Base-by-base conservation (phyloP, 164 flowering plant genomes). In the Saururus chinensis region DNA sequence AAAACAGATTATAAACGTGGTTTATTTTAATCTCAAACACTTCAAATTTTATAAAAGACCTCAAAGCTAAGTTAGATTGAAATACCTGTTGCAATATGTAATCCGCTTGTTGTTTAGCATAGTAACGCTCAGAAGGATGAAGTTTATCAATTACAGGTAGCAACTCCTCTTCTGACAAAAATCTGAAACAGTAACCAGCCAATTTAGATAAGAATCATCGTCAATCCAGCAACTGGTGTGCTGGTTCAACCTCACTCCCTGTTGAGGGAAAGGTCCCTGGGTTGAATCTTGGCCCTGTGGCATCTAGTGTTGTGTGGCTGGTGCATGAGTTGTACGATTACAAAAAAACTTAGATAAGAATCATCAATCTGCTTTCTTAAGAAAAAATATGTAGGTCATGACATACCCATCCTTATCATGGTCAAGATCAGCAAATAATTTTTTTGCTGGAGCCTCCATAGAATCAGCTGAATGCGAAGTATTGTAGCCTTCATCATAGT, bases 41-140 rank as follows among this genome's bases (percentile, higher is more conserved):
- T 30, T 30, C 37, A 30, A 30, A 30, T 2, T 30, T 30, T 30
- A 30, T 30, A 30, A 30, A 30, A 30, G 4, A 30, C 37, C 37
- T 30, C 37, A 45, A 45, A 45, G 11, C 49, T 45, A 45, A 19
- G 37, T 30, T 30, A 30, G 37, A 62, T 35, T 45, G 13, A 1
- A 45, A 17, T 84, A 88, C 96, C 98, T 89, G 98, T 22, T 83
- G 76, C 62, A 88, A 77, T 69, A 80, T 83, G 69, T 88, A 87
- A 69, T 93, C 93, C 61, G 97, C 86, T 73, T 90, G 99, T 70
- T 93, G 96, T 76, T 90, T 87, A 30, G 99, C 99, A 77, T 93
- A 90, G 66, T 88, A 90, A 48, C 64, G 95, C 64, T 93, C 99
- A 13, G 96, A 80, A 61, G 97, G 99, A 73, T 93, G 97, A 75